A percentile compares a stretch with the other conserved stretches of the same genome.
phyloP scores from a whole-genome alignment of 352 stramenopile genomes.

The Pythium vanterpoolii region DNA sequence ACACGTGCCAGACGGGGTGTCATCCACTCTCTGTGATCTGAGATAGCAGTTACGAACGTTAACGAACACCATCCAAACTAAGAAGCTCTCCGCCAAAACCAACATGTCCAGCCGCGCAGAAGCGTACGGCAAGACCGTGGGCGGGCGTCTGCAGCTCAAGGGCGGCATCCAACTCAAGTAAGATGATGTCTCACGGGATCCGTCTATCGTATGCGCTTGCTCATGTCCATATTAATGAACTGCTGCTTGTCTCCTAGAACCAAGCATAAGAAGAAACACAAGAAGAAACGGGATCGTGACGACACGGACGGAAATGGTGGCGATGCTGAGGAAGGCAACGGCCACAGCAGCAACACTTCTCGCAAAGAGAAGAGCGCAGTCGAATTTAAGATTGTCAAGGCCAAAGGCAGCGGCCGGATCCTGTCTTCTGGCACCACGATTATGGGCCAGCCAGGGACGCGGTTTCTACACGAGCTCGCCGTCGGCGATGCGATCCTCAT shows the following conservation, averaged over 20 bases:
- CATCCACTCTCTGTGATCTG: background rate
- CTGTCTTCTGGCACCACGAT: conserved; percentile 86
- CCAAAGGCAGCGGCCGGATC: conserved; percentile 74
- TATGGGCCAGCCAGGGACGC: conserved; percentile 77
- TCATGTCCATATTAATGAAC: background rate
- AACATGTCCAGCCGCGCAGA: conserved; percentile 7
- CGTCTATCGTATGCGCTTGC: conserved; percentile 17
- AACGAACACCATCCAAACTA: background rate
- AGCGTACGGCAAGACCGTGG: conserved; percentile 67
- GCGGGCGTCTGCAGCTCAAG: conserved; percentile 82
- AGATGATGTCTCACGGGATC: conserved; percentile 29
- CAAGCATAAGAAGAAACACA: conserved; percentile 52
- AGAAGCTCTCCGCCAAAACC: background rate
- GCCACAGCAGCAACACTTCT: conserved; percentile 1
- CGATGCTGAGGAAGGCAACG: background rate
- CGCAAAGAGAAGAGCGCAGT: conserved; percentile 31
- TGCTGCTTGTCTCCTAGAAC: conserved; percentile 16
- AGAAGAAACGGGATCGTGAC: conserved; percentile 46
- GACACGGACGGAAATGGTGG: conserved; percentile 16
- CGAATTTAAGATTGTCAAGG: conserved; percentile 73
- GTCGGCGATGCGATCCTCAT: conserved; percentile 87
- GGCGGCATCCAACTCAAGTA: conserved; percentile 81
- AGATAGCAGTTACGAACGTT: conserved; percentile 17
- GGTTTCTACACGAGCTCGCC: conserved; percentile 80
- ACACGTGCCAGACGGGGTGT: conserved; percentile 18